Base-by-base conservation (phyloP, 768 basidiomycete genomes). In the Trametes meyenii region DNA sequence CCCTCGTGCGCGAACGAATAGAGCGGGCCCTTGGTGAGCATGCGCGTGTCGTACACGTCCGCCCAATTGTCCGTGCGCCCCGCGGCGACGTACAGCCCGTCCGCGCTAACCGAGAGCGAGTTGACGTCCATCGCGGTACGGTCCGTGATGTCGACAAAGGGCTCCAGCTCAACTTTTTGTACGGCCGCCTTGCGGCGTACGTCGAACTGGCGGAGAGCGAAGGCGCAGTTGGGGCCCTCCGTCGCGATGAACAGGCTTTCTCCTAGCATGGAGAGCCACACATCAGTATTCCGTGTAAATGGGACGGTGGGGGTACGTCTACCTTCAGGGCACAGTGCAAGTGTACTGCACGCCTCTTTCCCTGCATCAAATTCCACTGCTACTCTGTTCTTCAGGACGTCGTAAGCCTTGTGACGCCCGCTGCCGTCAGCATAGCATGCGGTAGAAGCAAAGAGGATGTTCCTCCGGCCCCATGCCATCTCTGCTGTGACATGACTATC, bases 21-120 rank as follows among this genome's bases (percentile, higher is more conserved):
- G 45, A 89, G 66, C 13, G 78, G 72, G 1, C 81, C 79, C 14
- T 75, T 72, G 21, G 74, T 70, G 17, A 87, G 67, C 68, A 78
- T 83, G 12, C 89, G 82, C 1, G 79, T 66, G 69, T 91, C 89
- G 62, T 90, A 90, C 3, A 91, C 70, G 57, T 89, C 84, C 1
- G 77, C 73, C 36, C 69, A 69, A 62, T 88, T 87, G 68, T 90
- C 87, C 45, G 72, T 82, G 44, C 87, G 79, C 3, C 79, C 86
- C 6, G 86, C 69, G 14, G 88, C 85, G 10, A 90, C 76, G 64
- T 84, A 84, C 3, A 83, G 72, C 11, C 81, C 81, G 63, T 89
- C 88, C 0, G 85, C 79, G 64, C 87, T 88, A 69, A 85, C 87
- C 1, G 73, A 66, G 14, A 81, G 77, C 52, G 70, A 71, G 49